Percentiles rank a stretch among this genome's conserved stretches.
phyloP scores from a whole-genome alignment of 176 grass and related monocot species.

The Phoenix roebelenii region DNA sequence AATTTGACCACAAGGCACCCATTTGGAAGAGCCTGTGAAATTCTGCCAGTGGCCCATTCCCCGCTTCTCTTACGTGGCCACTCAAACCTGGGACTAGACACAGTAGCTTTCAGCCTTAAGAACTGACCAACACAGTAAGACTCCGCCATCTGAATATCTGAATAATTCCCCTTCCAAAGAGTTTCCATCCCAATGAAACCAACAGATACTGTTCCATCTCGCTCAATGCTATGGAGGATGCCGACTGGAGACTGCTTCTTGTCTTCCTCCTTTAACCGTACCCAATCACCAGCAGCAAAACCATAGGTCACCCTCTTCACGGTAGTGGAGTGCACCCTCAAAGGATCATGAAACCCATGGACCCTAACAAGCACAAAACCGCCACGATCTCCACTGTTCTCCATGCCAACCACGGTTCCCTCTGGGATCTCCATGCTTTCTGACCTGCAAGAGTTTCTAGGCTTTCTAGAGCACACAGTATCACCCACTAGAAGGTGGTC shows the following conservation, averaged over 20 bases:
- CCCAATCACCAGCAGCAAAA: slow-evolving; percentile 76
- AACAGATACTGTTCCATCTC: slow-evolving; percentile 41
- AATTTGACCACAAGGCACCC: slow-evolving; percentile 79
- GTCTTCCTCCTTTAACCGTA: slow-evolving; percentile 57
- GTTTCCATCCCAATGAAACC: slow-evolving; percentile 80
- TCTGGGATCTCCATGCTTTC: slow-evolving; percentile 85
- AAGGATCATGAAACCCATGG: slow-evolving; percentile 56
- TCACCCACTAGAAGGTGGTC: slow-evolving; percentile 70
- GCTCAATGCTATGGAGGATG: slow-evolving; percentile 76
- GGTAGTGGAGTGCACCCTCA: slow-evolving; percentile 45
- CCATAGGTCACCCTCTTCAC: slow-evolving; percentile 72
- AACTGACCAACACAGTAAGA: slow-evolving; percentile 77
- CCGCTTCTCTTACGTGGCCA: slow-evolving; percentile 66
- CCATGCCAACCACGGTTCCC: slow-evolving; percentile 76
- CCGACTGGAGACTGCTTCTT: slow-evolving; percentile 61
- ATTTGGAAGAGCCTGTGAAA: slow-evolving; percentile 61
- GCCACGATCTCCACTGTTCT: slow-evolving; percentile 42
- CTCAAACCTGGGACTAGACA: slow-evolving; percentile 52
- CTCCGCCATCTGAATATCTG: slow-evolving; percentile 81
- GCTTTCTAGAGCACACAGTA: slow-evolving; percentile 65
- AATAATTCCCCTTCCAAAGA: slow-evolving; percentile 62
- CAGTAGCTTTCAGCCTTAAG: slow-evolving; percentile 48
- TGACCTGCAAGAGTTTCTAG: slow-evolving; percentile 52
- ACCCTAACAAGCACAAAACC: slow-evolving; percentile 68
- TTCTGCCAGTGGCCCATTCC: slow-evolving; percentile 45